Conservation (phyloP, 352 stramenopile genomes). For the Phytopythium boreale region DNA sequence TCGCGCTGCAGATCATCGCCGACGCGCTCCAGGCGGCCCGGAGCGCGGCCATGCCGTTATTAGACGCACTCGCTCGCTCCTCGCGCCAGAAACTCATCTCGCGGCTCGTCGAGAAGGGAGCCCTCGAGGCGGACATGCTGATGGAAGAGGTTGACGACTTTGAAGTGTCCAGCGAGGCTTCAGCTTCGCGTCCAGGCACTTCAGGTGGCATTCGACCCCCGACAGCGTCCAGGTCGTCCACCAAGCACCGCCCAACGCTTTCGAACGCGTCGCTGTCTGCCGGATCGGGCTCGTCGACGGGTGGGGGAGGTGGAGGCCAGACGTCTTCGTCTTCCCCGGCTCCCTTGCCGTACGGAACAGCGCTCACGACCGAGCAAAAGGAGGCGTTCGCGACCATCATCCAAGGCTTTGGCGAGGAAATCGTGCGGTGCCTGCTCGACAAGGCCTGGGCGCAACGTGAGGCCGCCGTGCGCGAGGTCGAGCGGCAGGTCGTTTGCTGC, state of each 20-base stretch:
- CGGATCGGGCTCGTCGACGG: slow-evolving; percentile 9
- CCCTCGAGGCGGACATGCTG: slow-evolving; percentile 71
- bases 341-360: slow-evolving; percentile 65
- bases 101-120: slow-evolving; percentile 68
- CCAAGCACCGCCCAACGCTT: slow-evolving; percentile 69
- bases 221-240: slow-evolving; percentile 71
- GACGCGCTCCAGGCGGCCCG: slow-evolving; percentile 62
- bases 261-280: slow-evolving; percentile 52
- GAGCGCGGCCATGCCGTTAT: slow-evolving; percentile 58
- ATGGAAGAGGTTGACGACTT: slow-evolving; percentile 87
- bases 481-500: slow-evolving; percentile 59
- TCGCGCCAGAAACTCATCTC: slow-evolving; percentile 80
- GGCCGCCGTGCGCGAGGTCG: slow-evolving; percentile 67
- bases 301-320: slow-evolving; percentile 12
- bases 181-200: slow-evolving; percentile 41
- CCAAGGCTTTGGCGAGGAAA: slow-evolving; percentile 53
- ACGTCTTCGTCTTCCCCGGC: slow-evolving; percentile 25
- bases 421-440: slow-evolving; percentile 77
- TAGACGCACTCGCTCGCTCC: slow-evolving; percentile 59
- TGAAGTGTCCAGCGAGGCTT: slow-evolving; percentile 34
- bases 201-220: slow-evolving; percentile 51
- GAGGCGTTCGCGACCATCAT: slow-evolving; percentile 48
- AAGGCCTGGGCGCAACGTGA: slow-evolving; percentile 80
- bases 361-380: slow-evolving; percentile 60
- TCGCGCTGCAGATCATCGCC: slow-evolving; percentile 65